Evolutionary conservation across 2,329 filamentous ascomycete species (phyloP).

Genomic region (Aspergillus sp.): DNA sequence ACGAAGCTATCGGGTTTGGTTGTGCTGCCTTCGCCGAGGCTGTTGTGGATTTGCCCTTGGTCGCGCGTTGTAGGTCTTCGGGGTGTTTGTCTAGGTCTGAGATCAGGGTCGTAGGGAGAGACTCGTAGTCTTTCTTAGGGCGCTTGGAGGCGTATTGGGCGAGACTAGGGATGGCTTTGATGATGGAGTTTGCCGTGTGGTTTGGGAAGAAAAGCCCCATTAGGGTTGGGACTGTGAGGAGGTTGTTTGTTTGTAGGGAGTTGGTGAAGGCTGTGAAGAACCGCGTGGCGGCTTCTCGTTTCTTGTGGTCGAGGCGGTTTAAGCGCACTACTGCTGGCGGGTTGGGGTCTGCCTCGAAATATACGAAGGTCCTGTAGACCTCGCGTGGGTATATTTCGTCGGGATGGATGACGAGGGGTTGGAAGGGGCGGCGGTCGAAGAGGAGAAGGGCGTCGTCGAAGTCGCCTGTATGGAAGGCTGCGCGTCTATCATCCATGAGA

Average conservation of each 20-base stretch:
- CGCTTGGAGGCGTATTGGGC: constrained; percentile 28
- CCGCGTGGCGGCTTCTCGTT: constrained; percentile 19
- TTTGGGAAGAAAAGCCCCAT: constrained; percentile 31
- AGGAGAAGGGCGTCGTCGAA: constrained; percentile 54
- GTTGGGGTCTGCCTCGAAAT: constrained; percentile 35
- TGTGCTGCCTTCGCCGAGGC: no score
- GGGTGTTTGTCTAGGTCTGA: no score
- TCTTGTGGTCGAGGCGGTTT: constrained; percentile 12
- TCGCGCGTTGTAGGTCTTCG: no score
- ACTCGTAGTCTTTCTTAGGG: constrained; percentile 26
- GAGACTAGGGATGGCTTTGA: constrained; percentile 35
- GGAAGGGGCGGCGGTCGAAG: constrained; percentile 70
- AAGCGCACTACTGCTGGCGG: constrained; percentile 23
- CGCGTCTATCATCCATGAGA: constrained; percentile 56
- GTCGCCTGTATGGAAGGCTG: constrained; percentile 30
- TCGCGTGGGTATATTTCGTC: constrained; percentile 67
- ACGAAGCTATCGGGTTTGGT: constrained; percentile 19
- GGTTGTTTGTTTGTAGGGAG: constrained; percentile 26
- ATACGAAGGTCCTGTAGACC: constrained; percentile 32
- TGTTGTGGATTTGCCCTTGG: no score
- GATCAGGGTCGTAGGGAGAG: constrained; percentile 20
- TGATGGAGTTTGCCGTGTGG: constrained; percentile 29
- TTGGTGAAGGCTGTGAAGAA: constrained; percentile 28
- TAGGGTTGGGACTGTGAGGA: constrained; percentile 29
- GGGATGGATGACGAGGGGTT: constrained; percentile 61